A percentile compares a stretch with the other conserved stretches of the same genome.
Conservation (phyloP, 805 yeast species). For the Blastobotrys muscicola region DNA sequence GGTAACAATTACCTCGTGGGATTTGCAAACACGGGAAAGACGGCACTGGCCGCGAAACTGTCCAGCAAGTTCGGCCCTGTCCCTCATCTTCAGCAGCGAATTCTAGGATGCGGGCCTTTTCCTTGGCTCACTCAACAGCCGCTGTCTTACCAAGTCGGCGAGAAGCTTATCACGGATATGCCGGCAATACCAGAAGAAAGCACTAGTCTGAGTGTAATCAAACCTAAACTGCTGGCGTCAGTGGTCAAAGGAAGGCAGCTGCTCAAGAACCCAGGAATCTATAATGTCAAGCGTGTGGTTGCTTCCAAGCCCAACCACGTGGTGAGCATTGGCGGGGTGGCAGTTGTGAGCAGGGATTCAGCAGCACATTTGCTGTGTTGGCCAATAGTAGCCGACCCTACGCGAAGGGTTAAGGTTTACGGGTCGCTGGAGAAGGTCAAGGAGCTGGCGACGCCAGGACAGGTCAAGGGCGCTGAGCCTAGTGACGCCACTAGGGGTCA, state of each 20-base stretch:
- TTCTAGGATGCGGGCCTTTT: constrained; percentile 36
- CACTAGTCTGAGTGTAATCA: constrained; percentile 12
- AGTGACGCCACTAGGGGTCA: no score
- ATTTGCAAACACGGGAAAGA: constrained; percentile 83
- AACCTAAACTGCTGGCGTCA: constrained; percentile 16
- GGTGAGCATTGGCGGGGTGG: constrained; percentile 28
- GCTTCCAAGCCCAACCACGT: constrained; percentile 23
- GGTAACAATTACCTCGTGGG: constrained; percentile 48
- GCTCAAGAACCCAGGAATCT: constrained; percentile 17
- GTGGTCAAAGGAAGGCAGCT: constrained; percentile 17
- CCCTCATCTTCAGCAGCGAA: constrained; percentile 9
- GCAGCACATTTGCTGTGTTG: constrained; percentile 22
- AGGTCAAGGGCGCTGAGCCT: background rate
- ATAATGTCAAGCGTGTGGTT: constrained; percentile 17
- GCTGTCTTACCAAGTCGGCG: constrained; percentile 32
- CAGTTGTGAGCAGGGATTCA: constrained; percentile 18
- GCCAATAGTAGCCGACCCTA: constrained; percentile 21
- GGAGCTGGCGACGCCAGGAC: constrained; percentile 2
- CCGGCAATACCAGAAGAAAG: constrained; percentile 28
- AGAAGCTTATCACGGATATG: constrained; percentile 19
- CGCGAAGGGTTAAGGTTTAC: constrained; percentile 15
- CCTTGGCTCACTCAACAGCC: constrained; percentile 66
- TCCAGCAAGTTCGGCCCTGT: constrained; percentile 55
- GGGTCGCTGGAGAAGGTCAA: constrained; percentile 16
- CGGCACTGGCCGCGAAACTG: constrained; percentile 60